Conservation (phyloP, 352 stramenopile species). For the Globisporangium irregulare region DNA sequence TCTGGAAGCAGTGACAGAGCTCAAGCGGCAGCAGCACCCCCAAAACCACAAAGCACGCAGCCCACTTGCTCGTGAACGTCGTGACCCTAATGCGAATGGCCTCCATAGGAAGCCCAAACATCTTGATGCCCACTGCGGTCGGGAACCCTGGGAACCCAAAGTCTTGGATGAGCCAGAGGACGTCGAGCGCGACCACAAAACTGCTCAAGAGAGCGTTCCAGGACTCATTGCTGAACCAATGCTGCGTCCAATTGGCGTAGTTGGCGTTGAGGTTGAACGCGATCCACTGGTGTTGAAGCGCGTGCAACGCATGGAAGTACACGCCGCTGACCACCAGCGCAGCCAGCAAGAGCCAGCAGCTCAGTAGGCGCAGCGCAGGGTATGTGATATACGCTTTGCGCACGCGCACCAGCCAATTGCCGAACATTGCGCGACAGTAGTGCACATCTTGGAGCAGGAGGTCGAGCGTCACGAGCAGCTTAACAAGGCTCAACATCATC, state of each 20-base stretch:
- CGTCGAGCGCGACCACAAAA: constrained; percentile 36
- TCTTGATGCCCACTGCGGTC: constrained; percentile 24
- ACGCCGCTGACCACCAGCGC: constrained; percentile 26
- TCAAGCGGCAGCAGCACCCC: constrained; percentile 49
- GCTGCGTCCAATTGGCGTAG: constrained; percentile 5
- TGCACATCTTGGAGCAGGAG: constrained; percentile 38
- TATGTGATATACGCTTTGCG: constrained; percentile 26
- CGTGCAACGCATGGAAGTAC: constrained; percentile 24
- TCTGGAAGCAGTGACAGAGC: constrained; percentile 45
- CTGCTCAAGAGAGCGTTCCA: constrained; percentile 36
- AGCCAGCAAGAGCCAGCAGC: constrained; percentile 25
- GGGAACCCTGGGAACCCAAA: constrained; percentile 50
- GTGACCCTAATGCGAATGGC: constrained; percentile 14
- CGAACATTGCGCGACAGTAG: constrained; percentile 24
- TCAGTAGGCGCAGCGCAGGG: constrained; percentile 21
- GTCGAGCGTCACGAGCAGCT: constrained; percentile 43
- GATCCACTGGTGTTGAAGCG: constrained; percentile 26
- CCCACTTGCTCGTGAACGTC: constrained; percentile 46
- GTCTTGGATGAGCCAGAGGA: constrained; percentile 52
- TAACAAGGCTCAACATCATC: constrained; percentile 36
- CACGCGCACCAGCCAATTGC: constrained; percentile 26
- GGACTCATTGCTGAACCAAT: constrained; percentile 37
- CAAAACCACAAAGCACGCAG: constrained; percentile 44
- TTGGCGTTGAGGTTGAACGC: constrained; percentile 19
- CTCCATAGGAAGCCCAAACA: constrained; percentile 44